A percentile compares a stretch with the other conserved stretches of the same genome.
These are phyloP conservation scores for Podospora sp. DNA, from an alignment of 495 filamentous ascomycete genomes.

Conservation along the genomic window DNA sequence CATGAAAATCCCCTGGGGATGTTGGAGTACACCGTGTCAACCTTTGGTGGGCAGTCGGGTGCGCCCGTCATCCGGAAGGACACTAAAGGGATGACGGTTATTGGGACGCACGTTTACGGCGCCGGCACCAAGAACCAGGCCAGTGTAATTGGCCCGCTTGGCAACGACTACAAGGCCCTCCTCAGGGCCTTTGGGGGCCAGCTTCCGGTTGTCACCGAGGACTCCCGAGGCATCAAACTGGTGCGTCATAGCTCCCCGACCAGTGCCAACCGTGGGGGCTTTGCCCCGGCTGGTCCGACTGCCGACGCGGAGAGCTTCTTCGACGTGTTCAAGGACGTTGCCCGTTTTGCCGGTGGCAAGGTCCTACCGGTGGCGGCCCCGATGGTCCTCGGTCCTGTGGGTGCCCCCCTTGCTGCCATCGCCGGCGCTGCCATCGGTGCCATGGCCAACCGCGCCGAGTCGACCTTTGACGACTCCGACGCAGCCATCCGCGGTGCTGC, in stretches of 20 bases:
- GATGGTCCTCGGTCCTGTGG: slow-evolving; percentile 33
- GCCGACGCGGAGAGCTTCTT: slow-evolving; percentile 35
- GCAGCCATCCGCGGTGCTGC: neutral
- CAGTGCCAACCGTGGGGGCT: neutral
- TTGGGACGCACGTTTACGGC: slow-evolving; percentile 42
- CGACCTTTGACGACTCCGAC: slow-evolving; percentile 6
- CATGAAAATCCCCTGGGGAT: slow-evolving; percentile 22
- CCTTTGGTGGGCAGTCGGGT: slow-evolving; percentile 42
- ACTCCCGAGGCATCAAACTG: slow-evolving; percentile 22
- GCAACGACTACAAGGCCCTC: slow-evolving; percentile 37
- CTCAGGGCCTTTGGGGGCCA: slow-evolving; percentile 21
- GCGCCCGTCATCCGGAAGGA: slow-evolving; percentile 39
- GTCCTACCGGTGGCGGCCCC: slow-evolving; percentile 15
- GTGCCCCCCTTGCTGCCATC: slow-evolving; percentile 27
- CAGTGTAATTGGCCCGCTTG: slow-evolving; percentile 34
- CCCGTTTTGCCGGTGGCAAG: slow-evolving; percentile 10
- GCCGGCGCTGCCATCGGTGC: slow-evolving; percentile 29
- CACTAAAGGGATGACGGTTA: slow-evolving; percentile 22
- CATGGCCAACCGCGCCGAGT: slow-evolving; percentile 28
- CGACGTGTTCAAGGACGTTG: slow-evolving; percentile 28
- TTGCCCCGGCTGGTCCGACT: neutral
- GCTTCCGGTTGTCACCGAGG: slow-evolving; percentile 3
- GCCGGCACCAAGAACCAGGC: slow-evolving; percentile 35
- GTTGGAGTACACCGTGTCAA: slow-evolving; percentile 44
- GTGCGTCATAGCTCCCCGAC: neutral